Evolutionary conservation across 768 basidiomycete genomes (phyloP), one percentile per base, ranked within the genome.

Genomic region (Agaricus sinodeliciosus): DNA sequence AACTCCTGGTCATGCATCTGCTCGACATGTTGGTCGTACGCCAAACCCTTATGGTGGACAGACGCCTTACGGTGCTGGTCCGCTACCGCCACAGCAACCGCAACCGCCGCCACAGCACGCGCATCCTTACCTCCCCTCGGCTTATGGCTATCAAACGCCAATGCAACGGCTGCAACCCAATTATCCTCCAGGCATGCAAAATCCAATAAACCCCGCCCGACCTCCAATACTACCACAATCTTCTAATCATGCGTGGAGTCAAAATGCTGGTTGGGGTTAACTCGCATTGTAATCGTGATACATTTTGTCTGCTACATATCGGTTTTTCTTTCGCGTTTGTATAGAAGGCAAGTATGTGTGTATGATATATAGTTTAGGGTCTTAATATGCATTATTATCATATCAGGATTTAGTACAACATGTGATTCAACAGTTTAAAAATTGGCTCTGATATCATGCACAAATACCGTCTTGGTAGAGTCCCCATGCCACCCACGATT

Each of bases 401-500:
- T 37, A 31, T 43, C 19, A 34, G 37, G 36, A 8, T 31, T 31
- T 31, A 8, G 31, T 31, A 31, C 31, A 8, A 22, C 35, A 51
- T 40, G 50, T 34, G 45, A 9, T 11, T 48, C 31, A 31, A 40
- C 12, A 34, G 19, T 34, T 47, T 42, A 54, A 28, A 47, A 43
- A 66, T 59, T 55, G 67, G 67, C 61, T 13, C 84, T 90, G 65
- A 96, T 82, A 63, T 94, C 91, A 67, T 95, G 92, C 37, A 96
- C 84, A 64, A 95, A 85, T 9, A 96, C 86, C 12, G 91, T 94
- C 58, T 80, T 78, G 8, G 94, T 94, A 31, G 87, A 87, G 57
- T 94, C 91, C 27, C 93, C 94, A 61, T 88, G 84, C 90, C 92
- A 94, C 53, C 93, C 94, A 55, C 94, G 81, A 65, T 93, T 93